Evolutionary conservation across 108 stramenopile genomes (phyloP).

Genomic region (Schizochytrium sp.): DNA sequence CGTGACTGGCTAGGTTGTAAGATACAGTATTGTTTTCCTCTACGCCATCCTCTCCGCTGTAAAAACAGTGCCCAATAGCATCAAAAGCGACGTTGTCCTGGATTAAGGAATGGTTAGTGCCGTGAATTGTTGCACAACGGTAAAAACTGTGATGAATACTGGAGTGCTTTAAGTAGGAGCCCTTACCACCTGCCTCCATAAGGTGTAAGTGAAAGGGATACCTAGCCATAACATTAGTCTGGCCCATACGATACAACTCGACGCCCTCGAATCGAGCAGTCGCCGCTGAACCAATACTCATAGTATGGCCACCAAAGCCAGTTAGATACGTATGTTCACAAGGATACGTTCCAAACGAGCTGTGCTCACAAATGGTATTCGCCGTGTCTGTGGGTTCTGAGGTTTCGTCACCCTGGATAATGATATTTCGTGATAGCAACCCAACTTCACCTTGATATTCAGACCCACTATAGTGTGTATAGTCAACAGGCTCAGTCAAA

Average conservation of each 20-base stretch:
- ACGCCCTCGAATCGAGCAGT: slow-evolving; percentile 71
- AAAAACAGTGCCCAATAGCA: slow-evolving; percentile 75
- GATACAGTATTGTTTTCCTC: slow-evolving; percentile 73
- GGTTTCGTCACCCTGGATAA: slow-evolving; percentile 69
- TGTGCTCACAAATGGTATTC: background rate
- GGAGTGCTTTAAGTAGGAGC: slow-evolving; percentile 73
- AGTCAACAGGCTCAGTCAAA: slow-evolving; percentile 60
- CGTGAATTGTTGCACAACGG: slow-evolving; percentile 77
- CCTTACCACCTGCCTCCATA: slow-evolving; percentile 65
- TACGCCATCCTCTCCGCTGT: slow-evolving; percentile 76
- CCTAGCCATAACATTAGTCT: slow-evolving; percentile 75
- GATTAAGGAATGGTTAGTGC: slow-evolving; percentile 65
- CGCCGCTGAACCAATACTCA: slow-evolving; percentile 64
- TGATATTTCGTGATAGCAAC: slow-evolving; percentile 72
- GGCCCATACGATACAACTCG: slow-evolving; percentile 76
- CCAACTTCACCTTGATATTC: slow-evolving; percentile 78
- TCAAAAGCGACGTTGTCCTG: slow-evolving; percentile 75
- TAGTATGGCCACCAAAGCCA: slow-evolving; percentile 77
- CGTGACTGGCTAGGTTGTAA: slow-evolving; percentile 75
- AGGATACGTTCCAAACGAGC: background rate
- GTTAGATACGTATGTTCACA: slow-evolving; percentile 65
- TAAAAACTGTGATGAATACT: slow-evolving; percentile 72
- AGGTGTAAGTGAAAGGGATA: slow-evolving; percentile 76
- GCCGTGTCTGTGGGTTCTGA: slow-evolving; percentile 54
- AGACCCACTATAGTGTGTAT: slow-evolving; percentile 69